phyloP scores from a whole-genome alignment of 139 green algal species.

The Zygnema circumcarinatum region DNA sequence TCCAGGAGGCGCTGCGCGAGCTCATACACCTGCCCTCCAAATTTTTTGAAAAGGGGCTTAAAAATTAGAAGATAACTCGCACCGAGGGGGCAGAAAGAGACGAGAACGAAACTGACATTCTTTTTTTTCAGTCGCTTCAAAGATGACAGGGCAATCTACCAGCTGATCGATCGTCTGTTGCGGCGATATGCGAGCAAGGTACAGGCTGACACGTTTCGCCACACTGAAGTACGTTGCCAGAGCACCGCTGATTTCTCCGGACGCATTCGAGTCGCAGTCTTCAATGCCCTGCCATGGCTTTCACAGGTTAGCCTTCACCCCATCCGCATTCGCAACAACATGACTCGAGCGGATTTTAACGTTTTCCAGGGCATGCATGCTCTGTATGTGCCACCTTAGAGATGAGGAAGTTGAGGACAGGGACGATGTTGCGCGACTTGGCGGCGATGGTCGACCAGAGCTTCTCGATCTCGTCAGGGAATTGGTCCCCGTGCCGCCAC shows the following conservation, averaged over 20 bases:
- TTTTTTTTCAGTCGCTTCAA: neutral
- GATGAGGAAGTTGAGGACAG: slow-evolving; percentile 86
- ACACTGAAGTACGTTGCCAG: slow-evolving; percentile 71
- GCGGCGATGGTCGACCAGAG: slow-evolving; percentile 84
- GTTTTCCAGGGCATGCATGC: neutral
- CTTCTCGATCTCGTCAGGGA: slow-evolving; percentile 74
- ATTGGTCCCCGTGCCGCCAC: slow-evolving; percentile 67
- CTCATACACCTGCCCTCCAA: slow-evolving; percentile 47
- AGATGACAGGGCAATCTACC: slow-evolving; percentile 33
- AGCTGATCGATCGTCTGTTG: slow-evolving; percentile 88
- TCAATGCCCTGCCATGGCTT: slow-evolving; percentile 40
- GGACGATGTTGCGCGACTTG: slow-evolving; percentile 82
- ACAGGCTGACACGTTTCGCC: slow-evolving; percentile 82
- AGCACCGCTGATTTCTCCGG: slow-evolving; percentile 51
- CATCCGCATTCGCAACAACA: neutral
- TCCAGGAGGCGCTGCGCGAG: slow-evolving; percentile 36
- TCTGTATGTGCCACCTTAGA: slow-evolving; percentile 59
- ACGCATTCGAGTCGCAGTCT: slow-evolving; percentile 50
- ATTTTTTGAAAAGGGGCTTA: too few species aligned
- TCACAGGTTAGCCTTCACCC: neutral
- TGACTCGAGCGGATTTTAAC: neutral
- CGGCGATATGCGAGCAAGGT: slow-evolving; percentile 77
- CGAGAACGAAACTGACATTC: neutral
- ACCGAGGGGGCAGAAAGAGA: slow-evolving; percentile 6
- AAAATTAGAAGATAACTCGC: neutral